Evolutionary conservation across 768 basidiomycete genomes (phyloP).

Genomic region (Pulveroboletus frians): DNA sequence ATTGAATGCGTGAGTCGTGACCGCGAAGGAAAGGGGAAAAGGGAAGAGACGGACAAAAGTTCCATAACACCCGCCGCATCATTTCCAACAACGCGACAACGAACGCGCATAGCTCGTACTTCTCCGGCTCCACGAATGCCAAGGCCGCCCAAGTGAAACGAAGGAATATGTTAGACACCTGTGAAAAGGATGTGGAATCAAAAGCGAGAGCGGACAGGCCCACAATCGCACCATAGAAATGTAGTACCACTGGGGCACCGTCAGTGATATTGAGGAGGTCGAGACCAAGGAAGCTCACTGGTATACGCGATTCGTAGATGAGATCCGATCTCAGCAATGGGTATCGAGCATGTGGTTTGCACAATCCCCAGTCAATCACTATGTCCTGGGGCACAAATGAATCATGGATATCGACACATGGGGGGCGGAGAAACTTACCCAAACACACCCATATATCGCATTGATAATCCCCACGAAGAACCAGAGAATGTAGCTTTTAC

Average conservation of each 20-base stretch:
- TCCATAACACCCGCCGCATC: conserved; percentile 83
- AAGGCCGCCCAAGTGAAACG: conserved; percentile 85
- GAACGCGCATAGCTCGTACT: conserved; percentile 55
- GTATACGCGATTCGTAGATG: conserved; percentile 59
- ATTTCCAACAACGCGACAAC: conserved; percentile 70
- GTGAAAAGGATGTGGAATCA: not conserved
- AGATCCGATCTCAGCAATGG: conserved; percentile 69
- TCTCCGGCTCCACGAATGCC: conserved; percentile 48
- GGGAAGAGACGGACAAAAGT: conserved; percentile 60
- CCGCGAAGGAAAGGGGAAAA: not conserved
- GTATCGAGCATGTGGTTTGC: conserved; percentile 51
- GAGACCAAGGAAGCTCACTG: conserved; percentile 36
- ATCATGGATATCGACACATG: not conserved
- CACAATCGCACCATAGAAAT: conserved; percentile 56
- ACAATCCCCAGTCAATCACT: conserved; percentile 88
- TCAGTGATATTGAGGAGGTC: not conserved
- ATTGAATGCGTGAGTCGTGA: not conserved
- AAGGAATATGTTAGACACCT: conserved; percentile 68
- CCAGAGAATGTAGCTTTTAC: conserved; percentile 60
- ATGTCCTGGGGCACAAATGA: conserved; percentile 53
- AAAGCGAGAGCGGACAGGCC: not conserved
- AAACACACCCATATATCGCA: conserved; percentile 66
- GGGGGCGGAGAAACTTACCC: conserved; percentile 52
- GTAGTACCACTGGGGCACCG: conserved; percentile 57
- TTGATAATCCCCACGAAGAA: conserved; percentile 58